Conservation (phyloP, 176 grass and related monocot species). For the Pontederia crassipes region DNA sequence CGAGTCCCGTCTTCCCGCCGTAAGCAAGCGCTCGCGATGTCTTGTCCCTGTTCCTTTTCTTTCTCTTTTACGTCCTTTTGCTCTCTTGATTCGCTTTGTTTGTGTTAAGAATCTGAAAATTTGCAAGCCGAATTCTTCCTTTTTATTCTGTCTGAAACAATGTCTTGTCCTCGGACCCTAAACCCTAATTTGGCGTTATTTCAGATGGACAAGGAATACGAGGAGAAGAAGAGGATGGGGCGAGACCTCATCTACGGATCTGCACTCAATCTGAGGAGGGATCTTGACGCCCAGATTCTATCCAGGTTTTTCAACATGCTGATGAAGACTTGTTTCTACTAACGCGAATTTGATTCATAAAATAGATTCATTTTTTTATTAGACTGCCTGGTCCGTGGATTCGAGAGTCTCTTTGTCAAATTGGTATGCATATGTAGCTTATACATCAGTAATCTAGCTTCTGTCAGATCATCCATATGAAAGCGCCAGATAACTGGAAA, state of each 20-base stretch:
- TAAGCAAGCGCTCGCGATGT: background rate
- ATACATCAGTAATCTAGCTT: no score
- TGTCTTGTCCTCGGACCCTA: constrained; percentile 10
- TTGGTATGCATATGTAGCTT: no score
- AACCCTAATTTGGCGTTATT: background rate
- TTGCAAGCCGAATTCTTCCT: background rate
- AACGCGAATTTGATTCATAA: background rate
- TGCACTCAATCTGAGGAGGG: constrained; percentile 59
- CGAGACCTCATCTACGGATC: constrained; percentile 55
- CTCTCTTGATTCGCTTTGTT: background rate
- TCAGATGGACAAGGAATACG: constrained; percentile 44
- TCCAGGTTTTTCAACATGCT: constrained; percentile 26
- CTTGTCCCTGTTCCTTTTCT: background rate
- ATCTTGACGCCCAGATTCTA: constrained; percentile 60
- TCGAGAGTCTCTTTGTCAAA: no score
- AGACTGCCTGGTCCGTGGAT: background rate
- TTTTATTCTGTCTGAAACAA: no score
- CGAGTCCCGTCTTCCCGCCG: constrained; percentile 33
- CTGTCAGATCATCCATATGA: no score
- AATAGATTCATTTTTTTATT: background rate
- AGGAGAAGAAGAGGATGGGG: constrained; percentile 42
- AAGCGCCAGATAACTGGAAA: no score
- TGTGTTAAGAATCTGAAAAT: background rate
- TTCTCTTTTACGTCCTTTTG: background rate
- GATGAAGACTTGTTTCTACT: background rate